Conservation (phyloP, 179 eudicot species). For the Silene noctiflora region DNA sequence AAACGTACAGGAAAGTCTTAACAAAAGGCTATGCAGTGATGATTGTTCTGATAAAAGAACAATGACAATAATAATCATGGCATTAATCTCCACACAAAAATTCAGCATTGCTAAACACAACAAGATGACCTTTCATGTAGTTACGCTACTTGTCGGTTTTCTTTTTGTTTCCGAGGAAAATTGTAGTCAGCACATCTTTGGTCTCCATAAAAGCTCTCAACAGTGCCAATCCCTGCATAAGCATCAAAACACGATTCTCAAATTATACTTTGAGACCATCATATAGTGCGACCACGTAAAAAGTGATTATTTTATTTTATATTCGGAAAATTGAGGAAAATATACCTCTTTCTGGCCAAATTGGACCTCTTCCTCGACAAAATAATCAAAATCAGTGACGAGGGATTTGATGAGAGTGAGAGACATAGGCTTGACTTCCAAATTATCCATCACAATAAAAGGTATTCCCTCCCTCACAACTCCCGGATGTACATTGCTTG, state of each 20-base stretch:
- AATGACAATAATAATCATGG: too few relatives aligned
- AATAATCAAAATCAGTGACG: slow-evolving; percentile 12
- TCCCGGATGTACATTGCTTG: neutral
- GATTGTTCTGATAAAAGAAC: too few relatives aligned
- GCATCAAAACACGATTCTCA: neutral
- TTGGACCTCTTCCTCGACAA: slow-evolving; percentile 30
- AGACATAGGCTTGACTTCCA: slow-evolving; percentile 33
- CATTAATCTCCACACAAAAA: too few relatives aligned
- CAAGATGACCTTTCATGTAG: too few relatives aligned
- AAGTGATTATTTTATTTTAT: neutral
- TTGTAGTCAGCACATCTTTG: slow-evolving; percentile 21
- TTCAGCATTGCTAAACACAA: neutral
- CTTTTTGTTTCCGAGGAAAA: slow-evolving; percentile 18
- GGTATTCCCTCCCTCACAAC: slow-evolving; percentile 28
- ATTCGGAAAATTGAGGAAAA: too few relatives aligned
- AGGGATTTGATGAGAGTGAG: slow-evolving; percentile 20
- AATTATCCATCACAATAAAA: slow-evolving; percentile 29
- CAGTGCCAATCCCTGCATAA: slow-evolving; percentile 19
- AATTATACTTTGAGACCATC: neutral
- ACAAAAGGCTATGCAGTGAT: too few relatives aligned
- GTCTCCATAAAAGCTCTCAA: slow-evolving; percentile 32
- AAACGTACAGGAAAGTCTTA: too few relatives aligned
- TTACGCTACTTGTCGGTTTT: too few relatives aligned
- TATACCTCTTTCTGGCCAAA: slow-evolving; percentile 36
- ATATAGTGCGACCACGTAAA: too few relatives aligned